Percentiles rank a stretch among this genome's conserved stretches.
These are phyloP conservation scores for Ilyonectria robusta DNA, from an alignment of 2,329 filamentous ascomycete species.

Conservation along the genomic window DNA sequence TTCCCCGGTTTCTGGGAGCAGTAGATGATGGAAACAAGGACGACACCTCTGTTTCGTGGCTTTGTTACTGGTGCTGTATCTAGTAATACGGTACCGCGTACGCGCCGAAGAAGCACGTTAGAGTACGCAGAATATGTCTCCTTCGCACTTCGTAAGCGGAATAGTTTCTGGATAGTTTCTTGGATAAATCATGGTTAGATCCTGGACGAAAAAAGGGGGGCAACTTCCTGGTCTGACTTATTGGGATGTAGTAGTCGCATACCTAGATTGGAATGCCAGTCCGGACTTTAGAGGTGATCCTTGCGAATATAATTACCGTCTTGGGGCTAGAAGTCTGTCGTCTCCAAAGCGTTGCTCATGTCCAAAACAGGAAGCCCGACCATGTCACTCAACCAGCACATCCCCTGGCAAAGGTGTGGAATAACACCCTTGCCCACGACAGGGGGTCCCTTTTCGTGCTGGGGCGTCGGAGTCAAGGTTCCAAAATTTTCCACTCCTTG, in stretches of 20 bases:
- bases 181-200: neutral
- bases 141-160: neutral
- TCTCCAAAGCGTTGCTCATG: slow-evolving; percentile 14
- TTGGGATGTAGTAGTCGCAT: slow-evolving; percentile 15
- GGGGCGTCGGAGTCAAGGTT: slow-evolving; percentile 21
- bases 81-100: slow-evolving; percentile 10
- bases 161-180: neutral
- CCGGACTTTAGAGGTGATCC: slow-evolving; percentile 36
- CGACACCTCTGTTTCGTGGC: neutral
- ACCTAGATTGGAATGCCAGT: slow-evolving; percentile 17
- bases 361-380: slow-evolving; percentile 22
- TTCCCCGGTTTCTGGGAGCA: slow-evolving; percentile 84
- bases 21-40: slow-evolving; percentile 24
- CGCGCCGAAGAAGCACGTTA: neutral
- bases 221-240: slow-evolving; percentile 1
- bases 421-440: slow-evolving; percentile 41
- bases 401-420: slow-evolving; percentile 39
- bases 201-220: neutral
- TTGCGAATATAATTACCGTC: slow-evolving; percentile 21
- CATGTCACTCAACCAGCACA: slow-evolving; percentile 13
- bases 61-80: neutral
- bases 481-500: slow-evolving; percentile 24
- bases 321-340: slow-evolving; percentile 16
- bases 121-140: neutral
- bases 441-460: slow-evolving; percentile 31